Evolutionary conservation across 2,329 filamentous ascomycete genomes (phyloP).

Genomic region (Pseudogymnoascus sp.): DNA sequence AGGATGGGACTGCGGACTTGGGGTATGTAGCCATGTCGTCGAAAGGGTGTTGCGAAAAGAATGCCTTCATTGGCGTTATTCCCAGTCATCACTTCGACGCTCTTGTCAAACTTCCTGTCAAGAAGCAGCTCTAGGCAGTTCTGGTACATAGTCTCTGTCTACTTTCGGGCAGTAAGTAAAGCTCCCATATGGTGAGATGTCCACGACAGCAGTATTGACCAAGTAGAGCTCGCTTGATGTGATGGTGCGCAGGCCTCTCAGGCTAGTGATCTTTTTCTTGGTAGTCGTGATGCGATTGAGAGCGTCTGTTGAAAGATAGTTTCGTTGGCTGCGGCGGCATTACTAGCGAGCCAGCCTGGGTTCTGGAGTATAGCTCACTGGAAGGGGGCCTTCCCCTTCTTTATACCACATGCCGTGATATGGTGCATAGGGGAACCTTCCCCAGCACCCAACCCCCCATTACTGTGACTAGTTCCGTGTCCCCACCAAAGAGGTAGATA

Average conservation of each 20-base stretch:
- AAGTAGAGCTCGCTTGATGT: constrained; percentile 10
- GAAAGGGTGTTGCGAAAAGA: constrained; percentile 30
- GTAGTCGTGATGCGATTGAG: not conserved
- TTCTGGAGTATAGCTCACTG: constrained; percentile 23
- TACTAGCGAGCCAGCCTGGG: constrained; percentile 10
- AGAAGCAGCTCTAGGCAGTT: constrained; percentile 35
- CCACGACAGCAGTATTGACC: constrained; percentile 15
- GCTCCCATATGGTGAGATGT: constrained; percentile 9
- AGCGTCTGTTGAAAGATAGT: constrained; percentile 1
- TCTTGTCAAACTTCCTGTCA: constrained; percentile 35
- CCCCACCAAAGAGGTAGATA: constrained; percentile 47
- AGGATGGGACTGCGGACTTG: constrained; percentile 15
- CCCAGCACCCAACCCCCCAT: no score
- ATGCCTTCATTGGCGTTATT: constrained; percentile 35
- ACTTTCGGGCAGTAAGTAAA: constrained; percentile 34
- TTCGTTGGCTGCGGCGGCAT: constrained; percentile 9
- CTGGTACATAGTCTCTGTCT: constrained; percentile 40
- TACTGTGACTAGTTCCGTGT: constrained; percentile 41
- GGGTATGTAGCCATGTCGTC: constrained; percentile 7
- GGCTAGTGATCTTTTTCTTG: constrained; percentile 12
- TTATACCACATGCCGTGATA: constrained; percentile 37
- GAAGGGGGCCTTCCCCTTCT: constrained; percentile 32
- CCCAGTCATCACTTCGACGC: constrained; percentile 36
- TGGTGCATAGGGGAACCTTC: no score
- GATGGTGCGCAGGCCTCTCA: constrained; percentile 13